phyloP scores from a whole-genome alignment of 2,329 filamentous ascomycete genomes.

The Ophiostoma piceae region DNA sequence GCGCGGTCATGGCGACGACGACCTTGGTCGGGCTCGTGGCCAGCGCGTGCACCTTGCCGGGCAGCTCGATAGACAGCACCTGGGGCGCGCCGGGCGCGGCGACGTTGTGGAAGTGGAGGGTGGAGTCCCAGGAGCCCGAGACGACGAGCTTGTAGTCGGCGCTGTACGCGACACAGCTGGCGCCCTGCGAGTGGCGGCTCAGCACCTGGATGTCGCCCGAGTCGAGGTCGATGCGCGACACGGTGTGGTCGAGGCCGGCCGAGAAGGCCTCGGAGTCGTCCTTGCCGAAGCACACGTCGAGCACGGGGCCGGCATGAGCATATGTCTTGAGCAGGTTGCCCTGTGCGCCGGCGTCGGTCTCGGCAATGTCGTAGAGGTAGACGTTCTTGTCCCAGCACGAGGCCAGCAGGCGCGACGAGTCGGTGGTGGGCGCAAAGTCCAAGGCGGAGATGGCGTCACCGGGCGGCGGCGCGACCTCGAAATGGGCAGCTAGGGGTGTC shows the following conservation, averaged over 20 bases:
- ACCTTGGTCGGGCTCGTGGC: slow-evolving; percentile 72
- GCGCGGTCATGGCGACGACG: slow-evolving; percentile 91
- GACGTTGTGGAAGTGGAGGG: slow-evolving; percentile 75
- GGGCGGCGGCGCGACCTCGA: slow-evolving; percentile 75
- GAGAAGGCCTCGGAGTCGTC: slow-evolving; percentile 79
- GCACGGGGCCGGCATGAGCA: slow-evolving; percentile 75
- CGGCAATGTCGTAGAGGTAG: slow-evolving; percentile 75
- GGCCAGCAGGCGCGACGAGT: slow-evolving; percentile 73
- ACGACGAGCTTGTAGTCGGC: slow-evolving; percentile 72
- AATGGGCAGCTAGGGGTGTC: slow-evolving; percentile 34
- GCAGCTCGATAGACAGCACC: slow-evolving; percentile 62
- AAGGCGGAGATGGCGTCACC: slow-evolving; percentile 82
- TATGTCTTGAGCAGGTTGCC: slow-evolving; percentile 66
- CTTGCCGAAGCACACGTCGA: slow-evolving; percentile 86
- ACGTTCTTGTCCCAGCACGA: slow-evolving; percentile 92
- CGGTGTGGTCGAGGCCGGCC: slow-evolving; percentile 80
- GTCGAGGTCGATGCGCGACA: slow-evolving; percentile 67
- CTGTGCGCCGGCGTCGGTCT: slow-evolving; percentile 49
- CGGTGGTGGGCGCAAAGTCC: slow-evolving; percentile 72
- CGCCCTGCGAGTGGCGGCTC: slow-evolving; percentile 72
- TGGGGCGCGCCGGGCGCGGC: slow-evolving; percentile 34
- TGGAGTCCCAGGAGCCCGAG: slow-evolving; percentile 90
- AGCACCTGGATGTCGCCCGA: slow-evolving; percentile 68
- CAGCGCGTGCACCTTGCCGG: slow-evolving; percentile 84
- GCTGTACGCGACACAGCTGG: slow-evolving; percentile 79